phyloP scores from a whole-genome alignment of 768 basidiomycete genomes.

The Boletus speciosus region DNA sequence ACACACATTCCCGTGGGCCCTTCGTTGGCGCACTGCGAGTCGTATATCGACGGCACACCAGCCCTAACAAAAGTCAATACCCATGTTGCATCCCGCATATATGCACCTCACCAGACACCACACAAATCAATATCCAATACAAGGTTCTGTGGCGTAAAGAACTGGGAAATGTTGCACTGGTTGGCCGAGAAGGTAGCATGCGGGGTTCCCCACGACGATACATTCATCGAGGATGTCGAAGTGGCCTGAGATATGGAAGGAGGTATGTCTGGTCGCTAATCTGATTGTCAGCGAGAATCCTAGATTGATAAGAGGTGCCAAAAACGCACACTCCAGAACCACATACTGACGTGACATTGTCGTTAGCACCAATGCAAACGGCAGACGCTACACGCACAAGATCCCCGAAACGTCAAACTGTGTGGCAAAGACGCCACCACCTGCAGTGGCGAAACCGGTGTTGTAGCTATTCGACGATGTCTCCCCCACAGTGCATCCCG shows the following conservation, averaged over 20 bases:
- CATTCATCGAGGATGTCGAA: slow-evolving; percentile 34
- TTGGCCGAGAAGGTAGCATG: slow-evolving; percentile 40
- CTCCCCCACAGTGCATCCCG: slow-evolving; percentile 32
- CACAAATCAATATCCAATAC: slow-evolving; percentile 56
- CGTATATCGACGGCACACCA: slow-evolving; percentile 43
- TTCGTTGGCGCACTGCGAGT: slow-evolving; percentile 37
- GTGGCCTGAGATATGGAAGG: slow-evolving; percentile 31
- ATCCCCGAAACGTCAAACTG: slow-evolving; percentile 62
- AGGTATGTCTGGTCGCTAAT: slow-evolving; percentile 38
- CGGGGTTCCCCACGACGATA: slow-evolving; percentile 43
- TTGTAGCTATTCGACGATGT: slow-evolving; percentile 29
- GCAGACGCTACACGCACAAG: slow-evolving; percentile 32
- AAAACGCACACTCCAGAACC: slow-evolving; percentile 47
- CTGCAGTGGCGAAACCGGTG: slow-evolving; percentile 25
- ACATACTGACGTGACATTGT: slow-evolving; percentile 33
- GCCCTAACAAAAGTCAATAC: slow-evolving; percentile 37
- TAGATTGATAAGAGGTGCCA: background rate
- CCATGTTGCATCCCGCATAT: background rate
- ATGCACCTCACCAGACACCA: slow-evolving; percentile 41
- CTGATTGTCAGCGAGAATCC: slow-evolving; percentile 12
- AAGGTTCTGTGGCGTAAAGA: slow-evolving; percentile 47
- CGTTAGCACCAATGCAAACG: background rate
- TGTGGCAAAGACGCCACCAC: slow-evolving; percentile 67
- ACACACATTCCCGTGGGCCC: slow-evolving; percentile 43
- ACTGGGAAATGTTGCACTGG: slow-evolving; percentile 43